Evolutionary conservation across 345 rosid genomes (phyloP), one percentile per base, ranked within the genome.

Genomic region (Salix dunnii): DNA sequence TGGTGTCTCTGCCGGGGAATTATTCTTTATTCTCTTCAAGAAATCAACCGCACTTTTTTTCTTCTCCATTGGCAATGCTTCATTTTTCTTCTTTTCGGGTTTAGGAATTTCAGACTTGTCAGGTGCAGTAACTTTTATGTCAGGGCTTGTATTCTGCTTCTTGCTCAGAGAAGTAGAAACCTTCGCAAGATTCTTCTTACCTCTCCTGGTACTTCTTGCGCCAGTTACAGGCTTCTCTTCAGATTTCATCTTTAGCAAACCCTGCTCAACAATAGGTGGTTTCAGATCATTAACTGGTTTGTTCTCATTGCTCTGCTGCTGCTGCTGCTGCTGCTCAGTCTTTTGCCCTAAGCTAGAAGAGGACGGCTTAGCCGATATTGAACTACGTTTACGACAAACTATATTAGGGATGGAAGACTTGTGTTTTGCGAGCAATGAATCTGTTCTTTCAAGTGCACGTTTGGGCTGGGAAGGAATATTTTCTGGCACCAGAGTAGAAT

Each of bases 11-110:
- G 51, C 83, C 0, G 90, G 86, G 23, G 88, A 83, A 76, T 85
- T 90, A 53, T 87, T 88, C 91, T 85, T 86, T 25, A 92, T 80
- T 67, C 92, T 87, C 78, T 89, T 87, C 81, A 90, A 83, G 88
- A 90, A 92, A 83, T 89, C 91, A 28, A 86, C 94, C 3, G 87
- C 90, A 30, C 91, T 87, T 81, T 85, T 81, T 86, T 86, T 91
- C 84, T 91, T 92, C 25, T 85, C 89, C 51, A 81, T 72, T 7
- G 86, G 61, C 36, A 76, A 55, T 10, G 76, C 79, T 51, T 79
- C 84, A 0, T 61, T 51, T 77, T 84, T 87, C 81, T 84, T 75
- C 53, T 76, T 83, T 13, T 81, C 28, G 21, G 68, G 72, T 53
- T 84, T 79, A 3, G 79, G 68, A 25, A 53, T 16, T 78, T 76